Base-by-base conservation (phyloP, 2,329 filamentous ascomycete genomes). In the Blastomyces silverae region DNA sequence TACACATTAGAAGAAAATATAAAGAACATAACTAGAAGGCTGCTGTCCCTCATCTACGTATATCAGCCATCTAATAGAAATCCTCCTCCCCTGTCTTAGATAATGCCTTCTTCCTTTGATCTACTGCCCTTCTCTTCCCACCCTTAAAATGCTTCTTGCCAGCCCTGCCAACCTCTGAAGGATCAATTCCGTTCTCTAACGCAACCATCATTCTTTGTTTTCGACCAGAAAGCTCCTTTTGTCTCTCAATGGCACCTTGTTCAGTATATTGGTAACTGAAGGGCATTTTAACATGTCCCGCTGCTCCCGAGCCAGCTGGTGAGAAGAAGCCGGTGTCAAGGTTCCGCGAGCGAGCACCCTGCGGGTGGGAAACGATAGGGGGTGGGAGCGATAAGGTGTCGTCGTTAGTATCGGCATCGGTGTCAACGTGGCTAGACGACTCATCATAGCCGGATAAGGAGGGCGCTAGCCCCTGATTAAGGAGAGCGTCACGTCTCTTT, bases 301-400 rank as follows among this genome's bases (percentile, higher is more conserved):
- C 84, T 56, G 81, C 84, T 13, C 84, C 81, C 37, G 71, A 66
- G 64, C 85, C 82, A 1, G 82, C 84, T 2, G 86, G 79, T 6
- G 84, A 88, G 74, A 99, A 99, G 82, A 97, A 99, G n/a, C 85
- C 85, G 73, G 89, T 90, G 79, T 99, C 94, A 25, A 99, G 81
- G 64, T 84, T 85, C 68, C 86, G 81, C 0, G 91, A 90, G 74
- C 96, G 96, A 42, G 84, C 77, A 0, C 92, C 91, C 57, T 85
- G 81, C 4, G 83, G 76, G 67, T 10, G 65, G 55, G 31, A 62
- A 62, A 13, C 15, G 25, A 64, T 50, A 15, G 64, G 61, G 22
- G 68, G 62, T 65, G 63, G 10, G 64, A 64, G 17, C 65, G 67
- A 66, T 52, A 64, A 62, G 31, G 71, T 68, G 59, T 75, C 71